phyloP scores from a whole-genome alignment of 768 basidiomycete species.

The Boletus subcaerulescens region DNA sequence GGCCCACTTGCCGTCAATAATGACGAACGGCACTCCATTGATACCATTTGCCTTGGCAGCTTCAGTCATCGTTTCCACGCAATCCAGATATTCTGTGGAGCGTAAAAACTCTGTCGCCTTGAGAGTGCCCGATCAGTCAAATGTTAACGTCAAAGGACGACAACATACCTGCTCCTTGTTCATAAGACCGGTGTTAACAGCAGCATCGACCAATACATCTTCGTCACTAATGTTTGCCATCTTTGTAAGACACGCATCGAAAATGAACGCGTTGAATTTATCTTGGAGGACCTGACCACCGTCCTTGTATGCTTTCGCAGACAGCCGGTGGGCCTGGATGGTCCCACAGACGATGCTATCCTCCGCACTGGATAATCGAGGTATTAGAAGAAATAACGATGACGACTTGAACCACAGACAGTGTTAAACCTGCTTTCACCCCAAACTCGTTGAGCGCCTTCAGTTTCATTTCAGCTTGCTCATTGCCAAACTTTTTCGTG shows the following conservation, averaged over 20 bases:
- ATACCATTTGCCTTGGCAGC: slow-evolving; percentile 42
- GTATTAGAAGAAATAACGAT: not conserved
- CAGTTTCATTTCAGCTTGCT: slow-evolving; percentile 21
- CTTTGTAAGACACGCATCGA: slow-evolving; percentile 38
- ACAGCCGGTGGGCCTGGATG: slow-evolving; percentile 40
- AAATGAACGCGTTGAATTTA: slow-evolving; percentile 35
- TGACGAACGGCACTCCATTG: slow-evolving; percentile 49
- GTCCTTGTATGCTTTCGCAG: slow-evolving; percentile 38
- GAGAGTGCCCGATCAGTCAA: not conserved
- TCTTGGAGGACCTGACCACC: slow-evolving; percentile 39
- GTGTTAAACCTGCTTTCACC: slow-evolving; percentile 19
- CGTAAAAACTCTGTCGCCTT: slow-evolving; percentile 40
- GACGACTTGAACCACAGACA: slow-evolving; percentile 18
- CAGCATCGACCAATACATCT: slow-evolving; percentile 34
- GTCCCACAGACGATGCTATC: slow-evolving; percentile 40
- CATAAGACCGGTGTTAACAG: slow-evolving; percentile 36
- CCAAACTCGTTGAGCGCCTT: slow-evolving; percentile 24
- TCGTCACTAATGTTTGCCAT: slow-evolving; percentile 35
- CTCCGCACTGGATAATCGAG: slow-evolving; percentile 26
- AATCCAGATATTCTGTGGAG: slow-evolving; percentile 35
- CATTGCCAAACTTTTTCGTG: slow-evolving; percentile 24
- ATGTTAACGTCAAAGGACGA: not conserved
- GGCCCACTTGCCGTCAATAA: slow-evolving; percentile 45
- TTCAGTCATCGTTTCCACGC: slow-evolving; percentile 38
- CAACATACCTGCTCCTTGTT: slow-evolving; percentile 32